Base-by-base conservation (phyloP, 2,329 filamentous ascomycete genomes). In the Ilyonectria mors-panacis region DNA sequence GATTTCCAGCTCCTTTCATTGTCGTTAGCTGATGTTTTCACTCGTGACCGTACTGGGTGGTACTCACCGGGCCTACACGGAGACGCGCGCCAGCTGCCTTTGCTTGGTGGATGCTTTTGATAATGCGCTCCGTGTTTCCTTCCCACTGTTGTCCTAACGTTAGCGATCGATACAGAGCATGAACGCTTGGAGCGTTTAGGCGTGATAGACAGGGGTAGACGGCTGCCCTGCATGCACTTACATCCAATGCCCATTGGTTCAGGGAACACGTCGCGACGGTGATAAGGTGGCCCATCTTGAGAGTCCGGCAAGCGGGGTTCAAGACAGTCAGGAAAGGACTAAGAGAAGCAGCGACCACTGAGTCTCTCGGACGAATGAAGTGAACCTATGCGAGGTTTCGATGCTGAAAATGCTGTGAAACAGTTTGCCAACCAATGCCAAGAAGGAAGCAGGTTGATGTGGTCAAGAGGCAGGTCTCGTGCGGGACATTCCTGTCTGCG, bases 51-150 rank as follows among this genome's bases (percentile, higher is more conserved):
- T 19, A n/a, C 47, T 35, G 35, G 10, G 15, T 2, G 35, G 84
- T 42, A 42, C 39, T 42, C 6, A 42, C 88, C 2, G 86, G 88
- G 4, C 88, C 88, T 2, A 87, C 85, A 58, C 91, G 85, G n/a
- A 93, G 79, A 10, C 84, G 87, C n/a, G 91, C 90, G 28, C 89
- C 88, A 3, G 84, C 83, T 53, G 81, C 82, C 78, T 92, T 93
- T 19, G 91, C 89, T 28, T 80, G 71, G 39, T 80, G 82, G 71
- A 93, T 90, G 62, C 87, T 89, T 76, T 91, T 84, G 19, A 90
- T 85, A 69, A 93, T 92, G 19, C 91, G 84, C 55, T 86, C 83
- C 2, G 84, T 79, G 74, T 93, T 93, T 42, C 90, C 90, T 68
- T 87, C 21, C 59, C 63, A 59, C 39, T 42, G n/a, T 42, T 42